A percentile compares a stretch with the other conserved stretches of the same genome.
Evolutionary conservation across 768 basidiomycete genomes (phyloP).

Genomic region (Psilocybe cyanescens): DNA sequence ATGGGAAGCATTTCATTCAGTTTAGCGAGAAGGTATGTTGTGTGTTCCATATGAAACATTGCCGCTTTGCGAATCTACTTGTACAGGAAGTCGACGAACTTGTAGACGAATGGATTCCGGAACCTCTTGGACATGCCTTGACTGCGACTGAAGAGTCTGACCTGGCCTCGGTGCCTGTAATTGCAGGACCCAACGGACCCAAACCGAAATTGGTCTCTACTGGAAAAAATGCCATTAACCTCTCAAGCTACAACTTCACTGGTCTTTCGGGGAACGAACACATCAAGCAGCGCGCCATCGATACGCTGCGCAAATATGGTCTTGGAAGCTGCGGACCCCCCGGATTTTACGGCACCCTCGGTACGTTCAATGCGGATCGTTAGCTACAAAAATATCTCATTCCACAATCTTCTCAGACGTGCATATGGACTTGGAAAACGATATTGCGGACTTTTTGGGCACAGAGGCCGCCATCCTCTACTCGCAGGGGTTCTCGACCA

Average conservation of each 20-base stretch:
- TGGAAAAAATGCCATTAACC: constrained; percentile 80
- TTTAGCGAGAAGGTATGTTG: constrained; percentile 84
- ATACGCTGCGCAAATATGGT: constrained; percentile 86
- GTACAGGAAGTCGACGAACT: constrained; percentile 90
- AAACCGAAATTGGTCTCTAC: constrained; percentile 77
- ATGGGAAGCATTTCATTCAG: constrained; percentile 87
- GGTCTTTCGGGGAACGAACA: constrained; percentile 87
- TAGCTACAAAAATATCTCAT: background rate
- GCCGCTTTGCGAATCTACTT: background rate
- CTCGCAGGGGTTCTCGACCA: constrained; percentile 90
- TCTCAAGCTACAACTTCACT: constrained; percentile 91
- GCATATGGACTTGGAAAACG: constrained; percentile 85
- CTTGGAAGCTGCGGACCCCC: constrained; percentile 95
- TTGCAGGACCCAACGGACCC: constrained; percentile 80
- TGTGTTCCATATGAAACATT: background rate
- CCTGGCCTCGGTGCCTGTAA: constrained; percentile 74
- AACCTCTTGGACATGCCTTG: constrained; percentile 74
- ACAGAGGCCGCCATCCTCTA: constrained; percentile 91
- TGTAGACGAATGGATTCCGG: constrained; percentile 93
- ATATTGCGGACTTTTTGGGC: constrained; percentile 90
- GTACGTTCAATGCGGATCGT: constrained; percentile 45
- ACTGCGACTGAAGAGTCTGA: constrained; percentile 63
- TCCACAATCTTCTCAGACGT: constrained; percentile 64
- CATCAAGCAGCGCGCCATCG: constrained; percentile 85
- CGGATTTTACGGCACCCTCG: constrained; percentile 95